A percentile compares a stretch with the other conserved stretches of the same genome.
Conservation (phyloP, 148 eudicot genomes). For the Polygonum aviculare region DNA sequence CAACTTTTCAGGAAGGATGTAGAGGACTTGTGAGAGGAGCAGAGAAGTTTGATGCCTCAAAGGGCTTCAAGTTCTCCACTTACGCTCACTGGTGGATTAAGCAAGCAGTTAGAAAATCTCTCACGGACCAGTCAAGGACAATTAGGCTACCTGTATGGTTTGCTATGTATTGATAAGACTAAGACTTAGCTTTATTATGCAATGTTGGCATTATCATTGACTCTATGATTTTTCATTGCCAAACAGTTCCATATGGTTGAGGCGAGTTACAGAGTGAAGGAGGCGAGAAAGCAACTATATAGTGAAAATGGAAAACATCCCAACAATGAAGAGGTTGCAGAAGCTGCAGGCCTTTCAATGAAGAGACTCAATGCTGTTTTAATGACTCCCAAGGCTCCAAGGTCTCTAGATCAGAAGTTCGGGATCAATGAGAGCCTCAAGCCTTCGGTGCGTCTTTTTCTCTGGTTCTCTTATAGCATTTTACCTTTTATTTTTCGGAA, state of each 20-base stretch:
- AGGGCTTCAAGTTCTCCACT: conserved; percentile 92
- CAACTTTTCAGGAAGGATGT: conserved; percentile 71
- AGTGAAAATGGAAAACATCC: conserved; percentile 66
- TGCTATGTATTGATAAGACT: not conserved
- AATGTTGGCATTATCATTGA: not conserved
- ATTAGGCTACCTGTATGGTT: conserved; percentile 72
- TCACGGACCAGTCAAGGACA: conserved; percentile 75
- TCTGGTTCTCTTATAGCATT: not conserved
- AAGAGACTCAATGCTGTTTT: conserved; percentile 63
- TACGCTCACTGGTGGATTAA: conserved; percentile 99
- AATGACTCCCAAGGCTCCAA: conserved; percentile 76
- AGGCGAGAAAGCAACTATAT: conserved; percentile 63
- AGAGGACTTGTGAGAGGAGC: conserved; percentile 79
- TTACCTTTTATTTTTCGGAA: not conserved
- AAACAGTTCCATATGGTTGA: conserved; percentile 78
- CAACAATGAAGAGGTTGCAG: conserved; percentile 68
- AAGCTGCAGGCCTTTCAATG: conserved; percentile 88
- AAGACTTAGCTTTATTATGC: not conserved
- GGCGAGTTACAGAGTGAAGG: conserved; percentile 72
- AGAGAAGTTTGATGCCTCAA: conserved; percentile 95
- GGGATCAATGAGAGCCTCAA: conserved; percentile 50
- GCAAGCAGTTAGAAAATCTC: conserved; percentile 86
- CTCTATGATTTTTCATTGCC: not conserved
- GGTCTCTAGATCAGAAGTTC: conserved; percentile 80
- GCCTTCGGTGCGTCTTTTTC: conserved; percentile 46